A percentile compares a stretch with the other conserved stretches of the same genome.
phyloP scores from a whole-genome alignment of 768 basidiomycete genomes.

The Termitomyces sp. region DNA sequence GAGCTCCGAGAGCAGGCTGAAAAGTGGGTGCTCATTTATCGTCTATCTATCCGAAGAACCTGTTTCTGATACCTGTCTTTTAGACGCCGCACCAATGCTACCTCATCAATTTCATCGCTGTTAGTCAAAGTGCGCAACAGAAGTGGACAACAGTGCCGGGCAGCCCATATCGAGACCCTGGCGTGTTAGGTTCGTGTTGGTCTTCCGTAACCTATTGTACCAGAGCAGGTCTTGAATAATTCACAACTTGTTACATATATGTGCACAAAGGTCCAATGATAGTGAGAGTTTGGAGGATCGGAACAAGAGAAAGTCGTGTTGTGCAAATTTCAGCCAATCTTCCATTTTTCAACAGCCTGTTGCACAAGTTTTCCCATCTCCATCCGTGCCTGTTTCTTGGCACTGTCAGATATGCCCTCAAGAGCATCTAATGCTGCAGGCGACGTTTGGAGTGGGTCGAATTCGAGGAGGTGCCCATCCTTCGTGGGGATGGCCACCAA shows the following conservation, averaged over 20 bases:
- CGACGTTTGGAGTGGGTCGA: conserved; percentile 75
- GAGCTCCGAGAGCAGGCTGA: conserved; percentile 44
- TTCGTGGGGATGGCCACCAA: conserved; percentile 73
- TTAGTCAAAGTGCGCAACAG: conserved; percentile 64
- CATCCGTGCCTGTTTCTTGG: conserved; percentile 75
- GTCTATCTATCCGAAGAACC: background rate
- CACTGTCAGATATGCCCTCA: conserved; percentile 73
- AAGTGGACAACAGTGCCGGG: conserved; percentile 47
- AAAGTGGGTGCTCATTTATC: conserved; percentile 19
- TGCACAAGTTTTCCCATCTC: conserved; percentile 72
- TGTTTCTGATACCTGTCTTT: background rate
- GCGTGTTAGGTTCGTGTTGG: conserved; percentile 7
- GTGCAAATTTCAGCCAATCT: conserved; percentile 31
- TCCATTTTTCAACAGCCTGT: conserved; percentile 75
- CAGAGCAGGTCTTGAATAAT: background rate
- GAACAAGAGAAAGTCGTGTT: background rate
- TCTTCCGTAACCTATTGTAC: background rate
- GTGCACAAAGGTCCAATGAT: conserved; percentile 2
- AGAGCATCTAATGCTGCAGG: conserved; percentile 68
- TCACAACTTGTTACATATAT: background rate
- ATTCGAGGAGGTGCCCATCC: conserved; percentile 79
- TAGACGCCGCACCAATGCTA: conserved; percentile 22
- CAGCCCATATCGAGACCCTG: conserved; percentile 36
- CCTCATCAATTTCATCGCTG: conserved; percentile 22
- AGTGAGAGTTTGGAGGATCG: background rate